Evolutionary conservation across 129 eudicot genomes (phyloP), one percentile per base, ranked within the genome.

Genomic region (Centaurea solstitialis): DNA sequence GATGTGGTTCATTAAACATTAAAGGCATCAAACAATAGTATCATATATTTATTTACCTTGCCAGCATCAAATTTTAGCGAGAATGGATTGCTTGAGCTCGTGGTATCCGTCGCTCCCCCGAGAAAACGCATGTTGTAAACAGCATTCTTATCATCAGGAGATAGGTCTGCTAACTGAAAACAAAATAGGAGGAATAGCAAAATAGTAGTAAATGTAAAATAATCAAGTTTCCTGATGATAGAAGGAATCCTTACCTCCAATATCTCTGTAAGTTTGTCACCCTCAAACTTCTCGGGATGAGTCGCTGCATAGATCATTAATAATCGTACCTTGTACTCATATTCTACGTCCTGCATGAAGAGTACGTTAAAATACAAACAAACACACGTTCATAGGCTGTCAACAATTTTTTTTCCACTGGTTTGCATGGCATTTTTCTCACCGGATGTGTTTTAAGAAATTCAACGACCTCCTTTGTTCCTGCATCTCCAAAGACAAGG

Each of bases 401-500:
- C 30, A 65, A 22, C 43, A 70, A 37, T 10, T 13, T 53, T 66
- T 76, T 70, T 23, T 21, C 77, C 8, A 6, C 68, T 9, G 35
- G n/a, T 57, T 57, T 61, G 47, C 8, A 64, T 30, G 62, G 5
- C 23, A 57, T 78, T 71, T 71, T 43, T 26, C 88, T 80, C 78
- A 95, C 98, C 88, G 64, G 84, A 50, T 91, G 83, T 41, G 76
- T 77, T 68, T 85, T 88, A 50, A 95, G 89, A 78, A 95, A 92
- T 10, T 88, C 91, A 68, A 85, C 88, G 77, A 95, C 82, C 17
- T 92, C 97, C 57, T 92, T 92, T 71, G 93, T 92, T 86, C 99
- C 98, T 76, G 94, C 97, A 92, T 95, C 99, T 80, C 99, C 99
- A 86, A 95, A 95, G 17, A 92, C 97, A 84, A 95, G 93, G 79